phyloP scores from a whole-genome alignment of 306 rosid genomes.

The Trifolium fragiferum region DNA sequence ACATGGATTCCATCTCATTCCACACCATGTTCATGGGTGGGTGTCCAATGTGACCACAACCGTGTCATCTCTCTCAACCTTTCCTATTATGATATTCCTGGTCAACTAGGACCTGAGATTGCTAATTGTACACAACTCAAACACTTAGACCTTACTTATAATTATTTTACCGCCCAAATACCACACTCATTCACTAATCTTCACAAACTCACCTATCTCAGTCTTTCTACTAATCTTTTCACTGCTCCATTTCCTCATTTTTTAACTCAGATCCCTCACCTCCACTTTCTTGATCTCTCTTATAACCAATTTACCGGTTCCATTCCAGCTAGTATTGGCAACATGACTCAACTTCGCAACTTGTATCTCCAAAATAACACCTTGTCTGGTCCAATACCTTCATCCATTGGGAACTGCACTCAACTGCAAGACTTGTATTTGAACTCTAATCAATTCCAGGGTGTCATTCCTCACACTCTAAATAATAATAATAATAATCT shows the following conservation, averaged over 20 bases:
- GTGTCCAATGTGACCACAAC: constrained; percentile 59
- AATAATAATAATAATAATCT: constrained; percentile 58
- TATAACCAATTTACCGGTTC: constrained; percentile 57
- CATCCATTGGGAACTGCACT: constrained; percentile 69
- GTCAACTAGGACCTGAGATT: constrained; percentile 65
- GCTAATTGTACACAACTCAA: constrained; percentile 54
- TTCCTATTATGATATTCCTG: constrained; percentile 51
- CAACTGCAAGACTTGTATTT: constrained; percentile 49
- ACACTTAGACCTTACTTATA: constrained; percentile 50
- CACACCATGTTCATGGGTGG: constrained; percentile 81
- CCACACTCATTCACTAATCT: constrained; percentile 55
- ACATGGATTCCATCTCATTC: constrained; percentile 68
- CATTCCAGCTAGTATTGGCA: constrained; percentile 63
- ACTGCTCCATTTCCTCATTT: constrained; percentile 58
- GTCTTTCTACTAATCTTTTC: constrained; percentile 48
- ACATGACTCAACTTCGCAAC: constrained; percentile 44
- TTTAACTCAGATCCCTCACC: constrained; percentile 51
- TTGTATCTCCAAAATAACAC: constrained; percentile 50
- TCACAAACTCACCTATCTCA: constrained; percentile 35
- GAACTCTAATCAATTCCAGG: constrained; percentile 52
- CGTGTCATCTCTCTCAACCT: constrained; percentile 62
- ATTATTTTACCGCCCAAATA: constrained; percentile 54
- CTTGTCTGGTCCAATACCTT: constrained; percentile 68
- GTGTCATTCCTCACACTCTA: constrained; percentile 61
- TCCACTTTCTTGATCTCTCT: constrained; percentile 50